Base-by-base conservation (phyloP, 1,139 yeast genomes). In the Hansenula sp. region DNA sequence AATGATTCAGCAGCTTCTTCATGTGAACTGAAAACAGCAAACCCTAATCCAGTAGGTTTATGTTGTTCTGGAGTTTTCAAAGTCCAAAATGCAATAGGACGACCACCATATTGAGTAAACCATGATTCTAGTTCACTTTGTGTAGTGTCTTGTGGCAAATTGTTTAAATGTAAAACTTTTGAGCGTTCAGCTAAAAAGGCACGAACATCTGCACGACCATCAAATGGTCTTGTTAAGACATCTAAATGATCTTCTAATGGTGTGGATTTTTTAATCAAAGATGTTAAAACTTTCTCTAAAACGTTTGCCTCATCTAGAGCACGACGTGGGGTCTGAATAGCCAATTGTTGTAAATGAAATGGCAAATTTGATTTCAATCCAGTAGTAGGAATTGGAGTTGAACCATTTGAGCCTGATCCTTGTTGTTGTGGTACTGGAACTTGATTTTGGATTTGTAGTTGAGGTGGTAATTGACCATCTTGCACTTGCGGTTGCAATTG, bases 51-150 rank as follows among this genome's bases (percentile, higher is more conserved):
- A 2, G 75, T 67, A 3, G 76, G 67, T 46, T 70, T 68, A 38
- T 65, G 67, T 35, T 68, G 66, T 34, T 81, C 84, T 32, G 80
- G 74, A 15, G 74, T 71, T 57, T 84, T 83, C 44, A 90, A 71
- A 1, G 94, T 82, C 96, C 96, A 89, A 60, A 89, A 87, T 8
- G 96, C 94, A 41, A 87, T 75, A 1, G 96, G 96, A 40, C 93
- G 74, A 4, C 89, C 85, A 2, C 96, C 96, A 59, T 77, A 83
- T 59, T 86, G 95, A 4, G 90, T 80, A 59, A 89, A 89, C 96
- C 97, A 91, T 34, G 84, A 76, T 66, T 91, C 97, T 41, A 91
- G 70, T 62, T 91, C 97, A 34, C 90, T 77, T 63, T 90, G 97
- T 1, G 96, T 90, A 5, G 94, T 87, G 56, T 90, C 97, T 34